phyloP scores from a whole-genome alignment of 1,139 yeast species.

The Pichia sp. region DNA sequence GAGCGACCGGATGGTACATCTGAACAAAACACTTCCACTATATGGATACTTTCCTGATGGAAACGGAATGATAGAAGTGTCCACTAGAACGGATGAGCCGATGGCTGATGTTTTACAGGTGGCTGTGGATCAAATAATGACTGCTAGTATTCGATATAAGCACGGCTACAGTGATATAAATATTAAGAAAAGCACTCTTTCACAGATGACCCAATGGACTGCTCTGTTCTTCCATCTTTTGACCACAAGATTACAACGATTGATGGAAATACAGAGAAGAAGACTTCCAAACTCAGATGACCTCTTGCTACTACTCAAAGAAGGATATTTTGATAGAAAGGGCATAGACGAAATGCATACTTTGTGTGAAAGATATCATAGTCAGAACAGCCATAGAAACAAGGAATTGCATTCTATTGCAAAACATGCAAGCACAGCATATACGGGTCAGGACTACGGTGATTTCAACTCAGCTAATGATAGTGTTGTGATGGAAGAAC shows the following conservation, averaged over 20 bases:
- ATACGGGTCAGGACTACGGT: conserved; percentile 24
- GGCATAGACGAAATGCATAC: conserved; percentile 44
- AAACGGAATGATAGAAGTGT: background rate
- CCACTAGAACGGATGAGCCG: conserved; percentile 11
- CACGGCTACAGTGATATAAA: background rate
- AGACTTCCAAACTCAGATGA: conserved; percentile 57
- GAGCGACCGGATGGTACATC: conserved; percentile 1
- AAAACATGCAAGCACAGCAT: conserved; percentile 11
- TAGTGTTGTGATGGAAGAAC: conserved; percentile 45
- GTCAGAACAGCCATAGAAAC: background rate
- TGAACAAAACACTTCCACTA: background rate
- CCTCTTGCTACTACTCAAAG: conserved; percentile 44
- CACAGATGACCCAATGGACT: conserved; percentile 45
- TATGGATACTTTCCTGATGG: conserved; percentile 2
- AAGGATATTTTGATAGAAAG: conserved; percentile 41
- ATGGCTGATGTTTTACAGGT: conserved; percentile 7
- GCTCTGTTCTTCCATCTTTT: conserved; percentile 48
- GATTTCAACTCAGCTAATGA: conserved; percentile 35
- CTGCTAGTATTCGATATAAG: conserved; percentile 10
- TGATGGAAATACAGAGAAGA: conserved; percentile 68
- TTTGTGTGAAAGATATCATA: conserved; percentile 25
- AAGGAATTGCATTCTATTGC: conserved; percentile 8
- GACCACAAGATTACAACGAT: conserved; percentile 44
- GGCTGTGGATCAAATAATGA: conserved; percentile 8
- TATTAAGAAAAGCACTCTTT: conserved; percentile 31